A percentile compares a stretch with the other conserved stretches of the same genome.
Evolutionary conservation across 176 grass and related monocot species (phyloP).

Genomic region (Bromus sterilis): DNA sequence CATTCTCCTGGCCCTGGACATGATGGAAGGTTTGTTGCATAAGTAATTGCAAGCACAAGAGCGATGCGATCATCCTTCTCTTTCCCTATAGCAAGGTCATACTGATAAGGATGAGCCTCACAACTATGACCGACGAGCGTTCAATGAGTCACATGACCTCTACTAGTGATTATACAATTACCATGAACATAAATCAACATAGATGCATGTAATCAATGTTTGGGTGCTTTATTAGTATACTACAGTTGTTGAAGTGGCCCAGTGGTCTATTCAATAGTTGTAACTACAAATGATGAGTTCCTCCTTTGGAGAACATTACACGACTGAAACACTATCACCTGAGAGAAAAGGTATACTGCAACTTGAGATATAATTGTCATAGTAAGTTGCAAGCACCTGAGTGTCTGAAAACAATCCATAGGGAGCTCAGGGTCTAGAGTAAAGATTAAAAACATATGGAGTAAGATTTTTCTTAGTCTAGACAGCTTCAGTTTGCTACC

Average conservation of each 20-base stretch:
- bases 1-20: not conserved
- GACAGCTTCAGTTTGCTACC: not conserved
- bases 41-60: constrained; percentile 5
- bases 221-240: not conserved
- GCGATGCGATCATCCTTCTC: not conserved
- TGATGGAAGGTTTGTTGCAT: constrained; percentile 1
- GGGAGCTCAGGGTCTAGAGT: not conserved
- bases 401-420: not conserved
- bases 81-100: too few relatives aligned
- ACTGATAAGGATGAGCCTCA: too few relatives aligned
- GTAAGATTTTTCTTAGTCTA: not conserved
- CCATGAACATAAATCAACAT: constrained; percentile 5
- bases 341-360: not conserved
- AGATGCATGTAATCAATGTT: not conserved
- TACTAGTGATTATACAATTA: not conserved
- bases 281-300: not conserved
- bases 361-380: not conserved
- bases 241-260: not conserved
- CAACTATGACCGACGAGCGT: too few relatives aligned
- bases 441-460: not conserved
- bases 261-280: not conserved
- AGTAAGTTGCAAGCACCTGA: not conserved
- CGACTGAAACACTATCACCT: not conserved
- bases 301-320: not conserved
- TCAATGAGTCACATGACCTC: too few relatives aligned